phyloP scores from a whole-genome alignment of 2,329 filamentous ascomycete species.

The Fusarium nodosum region DNA sequence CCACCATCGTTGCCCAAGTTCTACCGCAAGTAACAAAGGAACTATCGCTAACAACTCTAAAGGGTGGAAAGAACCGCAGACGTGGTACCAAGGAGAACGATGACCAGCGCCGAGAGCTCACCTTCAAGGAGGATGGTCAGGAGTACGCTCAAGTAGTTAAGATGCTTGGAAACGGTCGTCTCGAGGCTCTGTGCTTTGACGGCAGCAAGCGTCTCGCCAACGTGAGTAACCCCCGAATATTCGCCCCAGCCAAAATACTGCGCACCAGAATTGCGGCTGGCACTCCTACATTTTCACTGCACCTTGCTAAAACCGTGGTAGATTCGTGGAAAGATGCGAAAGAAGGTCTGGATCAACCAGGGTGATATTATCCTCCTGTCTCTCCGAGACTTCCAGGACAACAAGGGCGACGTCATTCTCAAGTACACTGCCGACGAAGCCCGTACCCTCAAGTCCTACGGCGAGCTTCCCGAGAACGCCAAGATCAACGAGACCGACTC shows the following conservation, averaged over 20 bases:
- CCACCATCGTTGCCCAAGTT: slow-evolving; percentile 45
- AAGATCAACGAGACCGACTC: slow-evolving; percentile 99
- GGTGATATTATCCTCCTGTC: slow-evolving; percentile 92
- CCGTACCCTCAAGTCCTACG: slow-evolving; percentile 94
- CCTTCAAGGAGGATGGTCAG: slow-evolving; percentile 99
- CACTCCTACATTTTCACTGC: neutral
- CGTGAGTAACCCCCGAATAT: slow-evolving; percentile 49
- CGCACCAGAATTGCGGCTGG: neutral
- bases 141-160: slow-evolving; percentile 73
- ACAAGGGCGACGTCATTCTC: slow-evolving; percentile 96
- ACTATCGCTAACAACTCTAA: slow-evolving; percentile 51
- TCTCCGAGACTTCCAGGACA: slow-evolving; percentile 92
- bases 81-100: slow-evolving; percentile 99
- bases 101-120: slow-evolving; percentile 98
- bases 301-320: slow-evolving; percentile 73
- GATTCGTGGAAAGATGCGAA: slow-evolving; percentile 91
- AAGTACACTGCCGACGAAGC: slow-evolving; percentile 98
- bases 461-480: slow-evolving; percentile 94
- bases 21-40: slow-evolving; percentile 24
- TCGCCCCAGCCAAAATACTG: slow-evolving; percentile 9
- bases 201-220: slow-evolving; percentile 67
- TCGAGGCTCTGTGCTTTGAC: slow-evolving; percentile 95
- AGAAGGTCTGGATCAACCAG: slow-evolving; percentile 99
- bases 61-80: slow-evolving; percentile 98
- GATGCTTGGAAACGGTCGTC: slow-evolving; percentile 95